Base-by-base conservation (phyloP, 2,329 filamentous ascomycete species). In the Fusarium sulawesiense region DNA sequence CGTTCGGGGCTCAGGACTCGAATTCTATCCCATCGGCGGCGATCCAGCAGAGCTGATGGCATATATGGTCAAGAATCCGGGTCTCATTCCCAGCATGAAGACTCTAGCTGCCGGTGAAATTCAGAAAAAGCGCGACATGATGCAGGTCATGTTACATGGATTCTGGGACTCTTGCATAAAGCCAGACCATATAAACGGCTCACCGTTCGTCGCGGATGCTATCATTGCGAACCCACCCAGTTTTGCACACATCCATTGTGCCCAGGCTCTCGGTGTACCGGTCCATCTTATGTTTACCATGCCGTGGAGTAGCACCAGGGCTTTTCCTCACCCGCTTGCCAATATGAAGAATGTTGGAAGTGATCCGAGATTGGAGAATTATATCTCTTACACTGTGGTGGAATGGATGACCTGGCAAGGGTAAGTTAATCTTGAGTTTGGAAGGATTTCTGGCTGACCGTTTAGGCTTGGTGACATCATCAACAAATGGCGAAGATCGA, bases 351-450 rank as follows among this genome's bases (percentile, higher is more conserved):
- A 49, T 6, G 41, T 91, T 89, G 68, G 67, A 21, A 23, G 66
- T 66, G 49, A 66, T 0, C 53, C 6, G 34, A 16, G 89, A 2
- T 16, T 3, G 86, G 90, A 3, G 93, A 93, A 70, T 6, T 92
- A 90, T 70, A 84, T 93, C 12, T 91, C 89, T 0, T 93, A 93
- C 72, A 86, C 87, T 1, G 82, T 93, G 42, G 89, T 93, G 2
- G 92, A 93, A 62, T 89, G 92, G 84, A 84, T 93, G 80, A 91
- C 91, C 13, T 93, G 91, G 91, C 91, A 93, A 78, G 91, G 91
- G 73, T 75, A 63, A 60, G 59, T n/a, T n/a, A n/a, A n/a, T n/a
- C n/a, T n/a, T n/a, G n/a, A n/a, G n/a, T n/a, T n/a, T n/a, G 18
- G 34, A n/a, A 37, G 18, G 11, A 4, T 5, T 3, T 8, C 4